These are phyloP conservation scores for Symbiodinium natans DNA, from an alignment of 73 alveolate genomes.

Conservation along the genomic window DNA sequence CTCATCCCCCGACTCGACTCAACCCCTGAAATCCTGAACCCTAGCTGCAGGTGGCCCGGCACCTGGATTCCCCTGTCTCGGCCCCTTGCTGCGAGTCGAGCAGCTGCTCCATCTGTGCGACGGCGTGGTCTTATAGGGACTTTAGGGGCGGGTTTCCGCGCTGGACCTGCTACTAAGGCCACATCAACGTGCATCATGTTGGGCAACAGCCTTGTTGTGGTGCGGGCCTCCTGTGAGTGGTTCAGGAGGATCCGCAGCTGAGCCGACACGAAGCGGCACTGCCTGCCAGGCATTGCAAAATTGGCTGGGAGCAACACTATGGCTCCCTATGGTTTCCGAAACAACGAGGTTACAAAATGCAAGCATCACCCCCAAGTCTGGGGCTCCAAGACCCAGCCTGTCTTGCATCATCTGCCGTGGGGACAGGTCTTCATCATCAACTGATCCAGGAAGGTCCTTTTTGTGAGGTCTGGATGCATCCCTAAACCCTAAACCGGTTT, in stretches of 20 bases:
- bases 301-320: too few species aligned
- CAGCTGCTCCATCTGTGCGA: conserved; percentile 1
- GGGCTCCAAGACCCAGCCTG: too few species aligned
- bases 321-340: too few species aligned
- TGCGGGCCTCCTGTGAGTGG: conserved; percentile 55
- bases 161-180: too few species aligned
- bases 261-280: conserved; percentile 59
- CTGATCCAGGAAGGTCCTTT: not conserved
- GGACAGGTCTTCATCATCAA: conserved; percentile 53
- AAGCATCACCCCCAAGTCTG: too few species aligned
- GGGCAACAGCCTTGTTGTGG: not conserved
- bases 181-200: too few species aligned
- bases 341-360: too few species aligned
- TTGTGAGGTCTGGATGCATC: too few species aligned
- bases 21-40: not conserved
- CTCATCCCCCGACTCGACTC: too few species aligned
- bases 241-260: conserved; percentile 67
- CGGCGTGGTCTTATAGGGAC: too few species aligned
- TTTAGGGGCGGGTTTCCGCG: too few species aligned
- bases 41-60: not conserved
- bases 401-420: conserved; percentile 93
- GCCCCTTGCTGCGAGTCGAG: conserved; percentile 10
- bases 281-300: conserved; percentile 4
- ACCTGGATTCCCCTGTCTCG: not conserved
- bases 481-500: too few species aligned